Percentiles rank a stretch among this genome's conserved stretches.
Evolutionary conservation across 2,329 filamentous ascomycete species (phyloP).

Genomic region (Claviceps capensis): DNA sequence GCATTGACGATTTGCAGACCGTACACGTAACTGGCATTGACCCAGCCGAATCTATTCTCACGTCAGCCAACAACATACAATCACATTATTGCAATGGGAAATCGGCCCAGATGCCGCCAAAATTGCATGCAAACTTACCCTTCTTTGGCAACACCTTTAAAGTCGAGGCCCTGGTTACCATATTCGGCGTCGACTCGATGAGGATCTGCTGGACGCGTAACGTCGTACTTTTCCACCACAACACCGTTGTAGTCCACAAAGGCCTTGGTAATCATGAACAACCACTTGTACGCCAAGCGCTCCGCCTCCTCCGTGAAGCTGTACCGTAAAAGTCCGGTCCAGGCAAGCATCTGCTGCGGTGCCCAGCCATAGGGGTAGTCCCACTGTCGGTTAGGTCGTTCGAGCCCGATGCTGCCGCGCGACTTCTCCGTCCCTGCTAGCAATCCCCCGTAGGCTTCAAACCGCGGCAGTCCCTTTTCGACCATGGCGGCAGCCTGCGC

Average conservation of each 20-base stretch:
- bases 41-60: constrained; percentile 79
- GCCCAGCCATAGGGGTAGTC: constrained; percentile 98
- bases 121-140: constrained; percentile 48
- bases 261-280: constrained; percentile 96
- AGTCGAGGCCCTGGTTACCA: constrained; percentile 89
- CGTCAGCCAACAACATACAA: not conserved
- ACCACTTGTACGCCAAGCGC: constrained; percentile 85
- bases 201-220: constrained; percentile 77
- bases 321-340: constrained; percentile 84
- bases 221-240: constrained; percentile 97
- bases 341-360: constrained; percentile 95
- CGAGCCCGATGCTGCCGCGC: constrained; percentile 63
- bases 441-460: constrained; percentile 79
- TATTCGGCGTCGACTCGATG: constrained; percentile 95
- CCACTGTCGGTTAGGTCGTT: constrained; percentile 92
- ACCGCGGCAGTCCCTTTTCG: constrained; percentile 64
- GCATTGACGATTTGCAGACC: constrained; percentile 79
- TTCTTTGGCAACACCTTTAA: constrained; percentile 91
- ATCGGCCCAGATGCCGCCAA: too few relatives aligned
- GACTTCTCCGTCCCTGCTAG: constrained; percentile 83
- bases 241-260: constrained; percentile 98
- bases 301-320: constrained; percentile 85
- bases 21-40: constrained; percentile 95
- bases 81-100: not conserved
- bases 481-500: constrained; percentile 79